Base-by-base conservation (phyloP, 768 basidiomycete genomes). In the Suillus brevipes region DNA sequence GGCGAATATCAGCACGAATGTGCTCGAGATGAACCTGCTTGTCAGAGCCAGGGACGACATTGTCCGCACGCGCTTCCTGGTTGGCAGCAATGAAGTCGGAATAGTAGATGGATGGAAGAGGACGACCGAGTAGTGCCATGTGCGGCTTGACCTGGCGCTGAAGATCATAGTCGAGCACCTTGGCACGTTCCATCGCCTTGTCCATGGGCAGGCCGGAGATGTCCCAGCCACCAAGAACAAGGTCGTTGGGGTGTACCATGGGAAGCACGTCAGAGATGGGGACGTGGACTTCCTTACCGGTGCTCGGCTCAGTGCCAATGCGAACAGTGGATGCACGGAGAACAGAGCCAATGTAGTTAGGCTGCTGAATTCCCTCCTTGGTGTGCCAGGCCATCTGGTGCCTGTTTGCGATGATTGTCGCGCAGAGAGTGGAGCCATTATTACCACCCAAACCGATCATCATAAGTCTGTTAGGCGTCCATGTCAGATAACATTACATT, bases 81-180 rank as follows among this genome's bases (percentile, higher is more conserved):
- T 98, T 98, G 68, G 96, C 95, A 63, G 97, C 95, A 75, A 97
- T 97, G 79, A 95, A 97, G 79, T 96, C 93, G 62, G 95, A 94
- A 76, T 97, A 96, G 83, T 98, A 98, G 79, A 99, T 89, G 47
- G 93, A 95, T 4, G 97, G 96, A 55, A 98, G 85, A 45, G 96
- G 97, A 69, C 85, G 84, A 64, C 89, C 90, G 68, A 94, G 81
- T 64, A 83, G 81, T 6, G 88, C 84, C 91, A 99, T 91, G 75
- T 90, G 82, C 1, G 95, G 94, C 8, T 84, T 88, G 67, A 99
- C 89, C 78, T 99, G 97, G 73, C 95, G 91, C 82, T 99, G 97
- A 64, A 98, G 89, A 77, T 99, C 97, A 73, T 92, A 98, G 75
- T 97, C 94, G 62, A 99, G 87, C 63, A 99, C 97, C 75, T 93